phyloP scores from a whole-genome alignment of 2,329 filamentous ascomycete species.

The Colletotrichum limetticola region DNA sequence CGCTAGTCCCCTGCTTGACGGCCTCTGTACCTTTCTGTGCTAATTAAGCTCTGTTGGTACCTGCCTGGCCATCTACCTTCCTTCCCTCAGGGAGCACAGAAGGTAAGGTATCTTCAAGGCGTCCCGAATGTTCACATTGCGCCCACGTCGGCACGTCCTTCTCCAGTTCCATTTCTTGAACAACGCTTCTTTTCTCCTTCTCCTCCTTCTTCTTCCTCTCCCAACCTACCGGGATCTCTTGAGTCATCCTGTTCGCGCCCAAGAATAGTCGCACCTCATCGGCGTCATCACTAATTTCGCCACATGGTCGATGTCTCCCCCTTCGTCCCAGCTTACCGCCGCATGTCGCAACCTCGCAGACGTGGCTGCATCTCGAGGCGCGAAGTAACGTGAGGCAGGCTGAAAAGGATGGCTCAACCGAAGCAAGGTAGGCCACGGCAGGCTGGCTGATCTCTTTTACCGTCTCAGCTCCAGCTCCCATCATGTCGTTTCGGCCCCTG shows the following conservation, averaged over 20 bases:
- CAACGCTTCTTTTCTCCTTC: neutral
- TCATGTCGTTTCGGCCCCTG: neutral
- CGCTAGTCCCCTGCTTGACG: slow-evolving; percentile 3
- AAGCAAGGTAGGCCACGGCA: neutral
- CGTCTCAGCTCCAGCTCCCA: neutral
- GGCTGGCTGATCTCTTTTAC: neutral
- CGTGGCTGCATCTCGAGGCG: slow-evolving; percentile 17
- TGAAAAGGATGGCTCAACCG: neutral
- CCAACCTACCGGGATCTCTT: neutral
- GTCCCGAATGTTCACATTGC: neutral
- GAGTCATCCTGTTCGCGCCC: neutral
- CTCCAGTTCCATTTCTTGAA: no score
- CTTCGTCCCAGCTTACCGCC: neutral
- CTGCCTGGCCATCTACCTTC: neutral
- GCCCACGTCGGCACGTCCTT: neutral
- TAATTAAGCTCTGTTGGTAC: neutral
- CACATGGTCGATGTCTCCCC: neutral
- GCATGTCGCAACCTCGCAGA: slow-evolving; percentile 10
- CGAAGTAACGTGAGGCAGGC: slow-evolving; percentile 15
- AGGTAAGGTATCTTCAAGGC: neutral
- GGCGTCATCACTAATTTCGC: neutral
- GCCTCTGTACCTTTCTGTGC: slow-evolving; percentile 2
- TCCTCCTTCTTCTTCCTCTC: neutral
- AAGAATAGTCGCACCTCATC: neutral
- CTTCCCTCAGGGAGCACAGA: neutral